Conservation (phyloP, 345 rosid genomes). For the Hibiscus mutabilis region DNA sequence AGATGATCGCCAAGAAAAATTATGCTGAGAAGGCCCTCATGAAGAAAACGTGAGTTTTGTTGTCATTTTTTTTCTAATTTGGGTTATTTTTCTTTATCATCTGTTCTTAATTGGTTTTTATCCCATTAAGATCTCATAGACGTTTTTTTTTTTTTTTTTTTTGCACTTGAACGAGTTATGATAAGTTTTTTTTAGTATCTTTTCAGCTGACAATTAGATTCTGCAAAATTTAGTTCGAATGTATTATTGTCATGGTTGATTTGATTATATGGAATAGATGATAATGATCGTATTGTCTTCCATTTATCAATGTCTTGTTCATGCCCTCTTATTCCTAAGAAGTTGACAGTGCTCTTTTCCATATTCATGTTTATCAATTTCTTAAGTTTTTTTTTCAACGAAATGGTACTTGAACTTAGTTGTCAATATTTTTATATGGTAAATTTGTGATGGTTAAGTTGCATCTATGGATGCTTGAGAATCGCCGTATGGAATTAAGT, state of each 20-base stretch:
- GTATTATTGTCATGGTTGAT: background rate
- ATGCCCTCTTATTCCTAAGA: conserved; percentile 6
- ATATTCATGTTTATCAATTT: too few relatives aligned
- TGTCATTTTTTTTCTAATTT: background rate
- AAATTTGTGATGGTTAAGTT: background rate
- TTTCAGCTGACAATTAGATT: background rate
- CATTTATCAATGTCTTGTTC: background rate
- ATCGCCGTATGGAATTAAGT: too few relatives aligned
- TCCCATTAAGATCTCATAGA: background rate
- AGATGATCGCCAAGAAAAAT: conserved; percentile 65
- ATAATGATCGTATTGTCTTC: background rate
- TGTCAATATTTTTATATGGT: background rate
- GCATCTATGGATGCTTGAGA: background rate
- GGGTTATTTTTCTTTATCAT: too few relatives aligned
- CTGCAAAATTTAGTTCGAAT: background rate
- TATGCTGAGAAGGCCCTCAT: conserved; percentile 66
- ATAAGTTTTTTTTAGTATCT: background rate
- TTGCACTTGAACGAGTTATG: background rate
- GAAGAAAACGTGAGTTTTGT: conserved; percentile 60
- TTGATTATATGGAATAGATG: background rate
- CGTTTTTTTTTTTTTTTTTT: background rate
- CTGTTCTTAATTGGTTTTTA: too few relatives aligned
- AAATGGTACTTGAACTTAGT: background rate
- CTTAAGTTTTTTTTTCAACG: background rate
- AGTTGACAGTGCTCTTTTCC: background rate